These are phyloP conservation scores for Trichoderma cornu-damae DNA, from an alignment of 2,329 filamentous ascomycete species.

Conservation along the genomic window DNA sequence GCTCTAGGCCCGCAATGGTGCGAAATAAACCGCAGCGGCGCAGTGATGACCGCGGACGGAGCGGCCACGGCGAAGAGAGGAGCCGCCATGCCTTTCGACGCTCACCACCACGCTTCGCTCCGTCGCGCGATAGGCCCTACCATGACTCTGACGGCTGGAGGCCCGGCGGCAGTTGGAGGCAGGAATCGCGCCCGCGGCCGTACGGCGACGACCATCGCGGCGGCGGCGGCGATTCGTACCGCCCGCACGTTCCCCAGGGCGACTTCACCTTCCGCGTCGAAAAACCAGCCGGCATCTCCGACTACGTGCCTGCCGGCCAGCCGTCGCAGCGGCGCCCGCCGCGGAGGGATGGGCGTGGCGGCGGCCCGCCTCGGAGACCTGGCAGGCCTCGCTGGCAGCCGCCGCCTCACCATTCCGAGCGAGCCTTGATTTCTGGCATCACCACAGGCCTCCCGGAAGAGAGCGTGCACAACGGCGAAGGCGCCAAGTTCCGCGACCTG, in stretches of 20 bases:
- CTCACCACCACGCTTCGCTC: slow-evolving; percentile 14
- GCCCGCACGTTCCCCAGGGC: slow-evolving; percentile 35
- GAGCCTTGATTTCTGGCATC: slow-evolving; percentile 45
- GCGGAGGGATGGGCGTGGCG: slow-evolving; percentile 27
- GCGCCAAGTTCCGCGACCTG: slow-evolving; percentile 48
- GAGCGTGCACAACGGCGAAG: slow-evolving; percentile 42
- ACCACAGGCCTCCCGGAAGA: slow-evolving; percentile 41
- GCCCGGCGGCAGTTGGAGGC: slow-evolving; percentile 25
- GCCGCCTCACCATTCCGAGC: slow-evolving; percentile 42
- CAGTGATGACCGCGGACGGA: slow-evolving; percentile 17
- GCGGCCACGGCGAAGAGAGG: slow-evolving; percentile 19
- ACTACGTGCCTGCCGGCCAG: slow-evolving; percentile 26
- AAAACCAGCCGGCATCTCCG: slow-evolving; percentile 45
- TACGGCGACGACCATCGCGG: slow-evolving; percentile 25
- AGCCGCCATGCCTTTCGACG: slow-evolving; percentile 15
- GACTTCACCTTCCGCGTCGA: slow-evolving; percentile 55
- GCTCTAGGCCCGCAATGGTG: not conserved
- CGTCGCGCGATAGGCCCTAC: slow-evolving; percentile 20
- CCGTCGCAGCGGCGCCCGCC: slow-evolving; percentile 22
- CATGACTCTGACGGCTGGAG: slow-evolving; percentile 30
- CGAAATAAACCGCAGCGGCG: slow-evolving; percentile 13
- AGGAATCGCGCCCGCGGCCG: slow-evolving; percentile 21
- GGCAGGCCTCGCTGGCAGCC: slow-evolving; percentile 33
- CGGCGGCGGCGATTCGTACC: slow-evolving; percentile 27
- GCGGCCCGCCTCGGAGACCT: slow-evolving; percentile 24